A percentile compares a stretch with the other conserved stretches of the same genome.
These are phyloP conservation scores for Pestalotiopsis sp. DNA, from an alignment of 2,329 filamentous ascomycete genomes.

Conservation along the genomic window DNA sequence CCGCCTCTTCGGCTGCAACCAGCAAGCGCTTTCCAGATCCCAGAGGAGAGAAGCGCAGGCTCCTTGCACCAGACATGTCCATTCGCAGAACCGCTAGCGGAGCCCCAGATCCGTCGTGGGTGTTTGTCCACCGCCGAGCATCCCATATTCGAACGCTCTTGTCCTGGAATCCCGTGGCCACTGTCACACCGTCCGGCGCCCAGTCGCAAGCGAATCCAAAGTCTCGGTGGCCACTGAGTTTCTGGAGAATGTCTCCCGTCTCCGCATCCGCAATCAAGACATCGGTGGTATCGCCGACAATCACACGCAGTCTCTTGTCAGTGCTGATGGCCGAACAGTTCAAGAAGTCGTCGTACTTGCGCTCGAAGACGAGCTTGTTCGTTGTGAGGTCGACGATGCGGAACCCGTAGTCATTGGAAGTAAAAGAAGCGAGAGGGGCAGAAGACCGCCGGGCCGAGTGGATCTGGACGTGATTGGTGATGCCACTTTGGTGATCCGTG, in stretches of 20 bases:
- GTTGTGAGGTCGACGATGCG: constrained; percentile 59
- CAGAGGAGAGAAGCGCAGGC: constrained; percentile 69
- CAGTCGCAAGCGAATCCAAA: constrained; percentile 78
- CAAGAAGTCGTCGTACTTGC: constrained; percentile 58
- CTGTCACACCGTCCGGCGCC: constrained; percentile 73
- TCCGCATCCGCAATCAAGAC: constrained; percentile 71
- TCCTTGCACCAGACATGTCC: constrained; percentile 69
- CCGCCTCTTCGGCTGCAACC: constrained; percentile 74
- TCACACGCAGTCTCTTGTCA: constrained; percentile 67
- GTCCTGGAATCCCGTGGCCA: constrained; percentile 79
- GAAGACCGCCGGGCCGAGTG: constrained; percentile 52
- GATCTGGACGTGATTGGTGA: constrained; percentile 66
- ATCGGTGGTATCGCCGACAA: constrained; percentile 69
- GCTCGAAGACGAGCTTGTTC: constrained; percentile 56
- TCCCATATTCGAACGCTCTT: constrained; percentile 75
- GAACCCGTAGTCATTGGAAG: constrained; percentile 62
- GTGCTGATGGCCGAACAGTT: constrained; percentile 75
- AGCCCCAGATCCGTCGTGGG: constrained; percentile 46
- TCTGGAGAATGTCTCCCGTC: constrained; percentile 57
- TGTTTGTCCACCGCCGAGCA: constrained; percentile 63
- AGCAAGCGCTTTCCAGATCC: constrained; percentile 68
- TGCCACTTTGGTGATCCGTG: constrained; percentile 51
- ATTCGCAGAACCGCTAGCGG: constrained; percentile 58
- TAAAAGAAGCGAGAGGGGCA: constrained; percentile 57
- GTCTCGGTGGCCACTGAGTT: constrained; percentile 65